Evolutionary conservation across 345 rosid species (phyloP).

Genomic region (Mercurialis annua): DNA sequence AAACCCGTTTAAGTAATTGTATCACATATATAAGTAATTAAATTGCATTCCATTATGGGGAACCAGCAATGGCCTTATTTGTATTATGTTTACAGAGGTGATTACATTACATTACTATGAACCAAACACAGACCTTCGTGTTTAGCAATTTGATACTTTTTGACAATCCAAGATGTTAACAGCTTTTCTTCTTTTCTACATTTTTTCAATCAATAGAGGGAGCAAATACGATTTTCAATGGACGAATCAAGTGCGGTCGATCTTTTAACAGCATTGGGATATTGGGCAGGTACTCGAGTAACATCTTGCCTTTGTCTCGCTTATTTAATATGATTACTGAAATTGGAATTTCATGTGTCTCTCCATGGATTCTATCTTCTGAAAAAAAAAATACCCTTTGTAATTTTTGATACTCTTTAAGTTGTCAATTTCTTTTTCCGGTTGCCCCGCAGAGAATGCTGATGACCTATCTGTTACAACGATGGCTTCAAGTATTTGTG

Average conservation of each 20-base stretch:
- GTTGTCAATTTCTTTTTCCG: slow-evolving; percentile 18
- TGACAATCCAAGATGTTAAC: slow-evolving; percentile 10
- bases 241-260: slow-evolving; percentile 38
- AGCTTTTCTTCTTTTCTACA: background rate
- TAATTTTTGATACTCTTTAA: background rate
- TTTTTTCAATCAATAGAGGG: slow-evolving; percentile 41
- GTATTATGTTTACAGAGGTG: no score
- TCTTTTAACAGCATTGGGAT: slow-evolving; percentile 59
- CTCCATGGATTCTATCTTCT: background rate
- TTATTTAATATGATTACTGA: background rate
- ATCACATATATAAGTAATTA: no score
- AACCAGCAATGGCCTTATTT: no score
- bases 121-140: slow-evolving; percentile 15
- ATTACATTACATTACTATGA: no score
- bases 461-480: slow-evolving; percentile 43
- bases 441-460: slow-evolving; percentile 39
- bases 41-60: no score
- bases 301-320: background rate
- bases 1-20: no score
- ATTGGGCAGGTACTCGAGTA: slow-evolving; percentile 60
- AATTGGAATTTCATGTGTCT: background rate
- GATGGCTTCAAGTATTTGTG: slow-evolving; percentile 84
- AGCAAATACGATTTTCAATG: slow-evolving; percentile 38
- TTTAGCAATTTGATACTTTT: background rate
- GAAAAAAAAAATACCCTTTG: background rate